Conservation (phyloP, 495 filamentous ascomycete genomes). For the Aspergillus affinis region DNA sequence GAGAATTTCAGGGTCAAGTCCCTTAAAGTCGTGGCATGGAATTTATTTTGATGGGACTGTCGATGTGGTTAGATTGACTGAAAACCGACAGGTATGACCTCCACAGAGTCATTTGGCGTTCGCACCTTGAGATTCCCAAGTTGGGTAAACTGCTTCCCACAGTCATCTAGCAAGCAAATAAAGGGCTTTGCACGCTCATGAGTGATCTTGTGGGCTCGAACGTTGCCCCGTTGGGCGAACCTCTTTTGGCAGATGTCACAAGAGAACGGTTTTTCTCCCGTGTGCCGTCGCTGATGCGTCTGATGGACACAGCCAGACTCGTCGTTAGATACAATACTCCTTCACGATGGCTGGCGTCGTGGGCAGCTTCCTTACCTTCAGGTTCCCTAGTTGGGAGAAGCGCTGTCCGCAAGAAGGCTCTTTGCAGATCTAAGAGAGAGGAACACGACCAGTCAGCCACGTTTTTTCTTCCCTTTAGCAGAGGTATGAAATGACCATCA, state of each 20-base stretch:
- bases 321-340: not conserved
- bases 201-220: constrained; percentile 82
- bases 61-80: constrained; percentile 10
- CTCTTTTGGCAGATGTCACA: constrained; percentile 80
- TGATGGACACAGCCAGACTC: constrained; percentile 23
- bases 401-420: constrained; percentile 73
- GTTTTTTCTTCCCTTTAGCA: not conserved
- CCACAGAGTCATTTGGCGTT: constrained; percentile 15
- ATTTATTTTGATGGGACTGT: constrained; percentile 93
- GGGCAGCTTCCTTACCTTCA: constrained; percentile 61
- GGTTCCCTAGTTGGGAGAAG: constrained; percentile 86
- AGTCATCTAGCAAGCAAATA: constrained; percentile 75
- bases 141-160: constrained; percentile 82
- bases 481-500: not conserved
- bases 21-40: constrained; percentile 71
- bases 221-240: constrained; percentile 84
- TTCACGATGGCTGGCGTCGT: not conserved
- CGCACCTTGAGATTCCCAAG: constrained; percentile 84
- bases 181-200: constrained; percentile 78
- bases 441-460: constrained; percentile 2
- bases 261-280: constrained; percentile 80
- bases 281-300: constrained; percentile 85
- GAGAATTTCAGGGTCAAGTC: constrained; percentile 75
- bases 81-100: not conserved
- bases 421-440: constrained; percentile 61